Percentiles rank a stretch among this genome's conserved stretches.
Conservation (phyloP, 352 stramenopile species). For the Phytophthora palmivora region DNA sequence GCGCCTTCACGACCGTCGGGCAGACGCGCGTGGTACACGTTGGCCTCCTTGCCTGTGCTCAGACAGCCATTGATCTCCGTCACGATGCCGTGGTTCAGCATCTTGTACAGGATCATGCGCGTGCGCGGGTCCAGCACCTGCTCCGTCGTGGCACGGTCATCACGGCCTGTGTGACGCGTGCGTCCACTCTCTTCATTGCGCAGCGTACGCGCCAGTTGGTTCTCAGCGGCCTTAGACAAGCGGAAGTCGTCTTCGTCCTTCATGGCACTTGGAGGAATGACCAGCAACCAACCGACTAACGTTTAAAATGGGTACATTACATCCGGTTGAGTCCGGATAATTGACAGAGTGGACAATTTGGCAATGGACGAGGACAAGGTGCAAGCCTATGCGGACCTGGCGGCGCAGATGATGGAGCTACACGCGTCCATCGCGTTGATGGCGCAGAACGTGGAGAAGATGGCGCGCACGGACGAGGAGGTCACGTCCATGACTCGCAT, state of each 20-base stretch:
- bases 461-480: conserved; percentile 73
- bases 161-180: conserved; percentile 93
- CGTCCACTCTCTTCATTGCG: conserved; percentile 80
- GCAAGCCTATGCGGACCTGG: conserved; percentile 69
- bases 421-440: conserved; percentile 76
- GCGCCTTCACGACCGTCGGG: conserved; percentile 77
- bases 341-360: neutral
- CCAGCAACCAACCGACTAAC: conserved; percentile 22
- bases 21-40: conserved; percentile 98
- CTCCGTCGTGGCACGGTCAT: conserved; percentile 98
- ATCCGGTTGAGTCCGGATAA: conserved; percentile 12
- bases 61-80: conserved; percentile 98
- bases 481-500: conserved; percentile 75
- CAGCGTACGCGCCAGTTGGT: conserved; percentile 79
- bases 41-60: conserved; percentile 99
- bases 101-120: conserved; percentile 98
- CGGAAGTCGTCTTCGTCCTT: conserved; percentile 70
- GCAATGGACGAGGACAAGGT: conserved; percentile 79
- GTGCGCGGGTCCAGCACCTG: conserved; percentile 98
- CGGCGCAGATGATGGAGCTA: conserved; percentile 78
- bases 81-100: conserved; percentile 97
- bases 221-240: conserved; percentile 81
- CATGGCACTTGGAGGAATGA: conserved; percentile 39
- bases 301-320: conserved; percentile 15
- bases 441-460: conserved; percentile 78